Conservation (phyloP, 768 basidiomycete genomes). For the Lentinula sp. region DNA sequence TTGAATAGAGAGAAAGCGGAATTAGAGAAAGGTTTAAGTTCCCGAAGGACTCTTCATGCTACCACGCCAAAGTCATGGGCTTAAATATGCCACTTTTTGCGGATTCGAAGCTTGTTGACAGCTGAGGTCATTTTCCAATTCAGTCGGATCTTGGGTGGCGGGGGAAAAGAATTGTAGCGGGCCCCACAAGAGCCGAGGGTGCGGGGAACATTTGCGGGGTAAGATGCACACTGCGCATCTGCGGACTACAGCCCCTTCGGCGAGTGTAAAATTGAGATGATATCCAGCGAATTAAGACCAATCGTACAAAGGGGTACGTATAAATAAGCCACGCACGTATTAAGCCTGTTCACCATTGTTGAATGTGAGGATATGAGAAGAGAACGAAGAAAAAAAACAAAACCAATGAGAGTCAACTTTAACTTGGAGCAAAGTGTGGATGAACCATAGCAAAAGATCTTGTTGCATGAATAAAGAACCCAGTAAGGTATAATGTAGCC, state of each 20-base stretch:
- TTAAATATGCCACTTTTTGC: no score
- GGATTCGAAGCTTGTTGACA: no score
- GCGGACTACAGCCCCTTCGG: not conserved
- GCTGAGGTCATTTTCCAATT: no score
- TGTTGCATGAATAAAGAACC: conserved; percentile 3
- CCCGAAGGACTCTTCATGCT: no score
- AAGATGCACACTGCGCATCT: no score
- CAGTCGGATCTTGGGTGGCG: not conserved
- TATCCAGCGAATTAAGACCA: not conserved
- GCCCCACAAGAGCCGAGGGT: no score
- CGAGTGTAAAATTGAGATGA: not conserved
- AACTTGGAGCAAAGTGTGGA: not conserved
- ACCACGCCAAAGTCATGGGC: no score
- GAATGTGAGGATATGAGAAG: not conserved
- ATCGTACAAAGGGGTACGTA: not conserved
- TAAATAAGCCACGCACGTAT: conserved; percentile 4
- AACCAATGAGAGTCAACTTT: not conserved
- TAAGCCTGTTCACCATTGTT: not conserved
- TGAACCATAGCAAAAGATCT: not conserved
- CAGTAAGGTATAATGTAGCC: not conserved
- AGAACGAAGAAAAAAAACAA: not conserved
- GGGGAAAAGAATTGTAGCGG: not conserved
- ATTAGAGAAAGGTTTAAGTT: no score
- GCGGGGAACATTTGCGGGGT: not conserved
- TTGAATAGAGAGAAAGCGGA: no score